Evolutionary conservation across 192 early-diverging fungal genomes (phyloP).

Genomic region (Rhizophagus clarus): DNA sequence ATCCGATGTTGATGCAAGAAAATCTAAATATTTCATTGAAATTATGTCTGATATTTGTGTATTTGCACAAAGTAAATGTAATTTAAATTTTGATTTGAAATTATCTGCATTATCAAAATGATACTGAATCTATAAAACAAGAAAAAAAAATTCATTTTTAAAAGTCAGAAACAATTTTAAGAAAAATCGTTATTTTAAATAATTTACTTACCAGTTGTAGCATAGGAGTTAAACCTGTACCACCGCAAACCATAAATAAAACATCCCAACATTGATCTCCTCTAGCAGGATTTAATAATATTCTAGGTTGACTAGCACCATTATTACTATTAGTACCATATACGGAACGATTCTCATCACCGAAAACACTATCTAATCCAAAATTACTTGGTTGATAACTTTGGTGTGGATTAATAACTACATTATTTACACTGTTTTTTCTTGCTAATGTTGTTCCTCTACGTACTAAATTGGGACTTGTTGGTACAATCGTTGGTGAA

Average conservation of each 20-base stretch:
- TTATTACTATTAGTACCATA: background rate
- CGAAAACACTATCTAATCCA: background rate
- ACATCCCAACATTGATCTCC: constrained; percentile 24
- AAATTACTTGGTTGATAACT: background rate
- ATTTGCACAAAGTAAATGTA: constrained; percentile 21
- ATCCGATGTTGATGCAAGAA: background rate
- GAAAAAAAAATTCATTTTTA: too few relatives aligned
- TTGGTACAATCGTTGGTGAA: background rate
- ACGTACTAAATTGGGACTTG: background rate
- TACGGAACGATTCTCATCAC: background rate
- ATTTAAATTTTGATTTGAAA: background rate
- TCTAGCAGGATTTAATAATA: constrained; percentile 21
- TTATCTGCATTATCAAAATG: background rate
- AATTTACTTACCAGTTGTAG: constrained; percentile 51
- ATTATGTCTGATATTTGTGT: constrained; percentile 3
- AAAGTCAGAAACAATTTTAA: background rate
- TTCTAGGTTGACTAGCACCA: background rate
- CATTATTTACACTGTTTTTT: background rate
- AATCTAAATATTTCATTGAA: background rate
- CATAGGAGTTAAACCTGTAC: constrained; percentile 94
- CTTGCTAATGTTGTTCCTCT: background rate
- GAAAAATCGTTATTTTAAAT: background rate
- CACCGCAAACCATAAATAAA: constrained; percentile 83
- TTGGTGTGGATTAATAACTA: background rate
- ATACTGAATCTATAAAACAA: background rate